These are phyloP conservation scores for Nyssa sinensis DNA, from an alignment of 148 eudicot species.

Conservation along the genomic window DNA sequence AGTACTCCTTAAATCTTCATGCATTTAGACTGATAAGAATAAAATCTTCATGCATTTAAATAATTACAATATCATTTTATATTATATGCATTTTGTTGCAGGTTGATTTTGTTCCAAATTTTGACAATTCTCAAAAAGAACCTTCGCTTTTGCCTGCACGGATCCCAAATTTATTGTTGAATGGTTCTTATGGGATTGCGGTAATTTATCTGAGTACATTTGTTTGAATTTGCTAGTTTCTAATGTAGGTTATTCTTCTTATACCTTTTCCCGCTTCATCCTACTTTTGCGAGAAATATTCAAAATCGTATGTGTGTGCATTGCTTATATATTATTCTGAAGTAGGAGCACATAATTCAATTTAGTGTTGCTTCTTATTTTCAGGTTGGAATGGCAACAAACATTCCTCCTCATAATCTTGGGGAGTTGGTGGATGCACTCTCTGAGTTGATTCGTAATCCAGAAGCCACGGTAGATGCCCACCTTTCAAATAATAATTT, in stretches of 20 bases:
- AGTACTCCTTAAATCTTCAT: conserved; percentile 24
- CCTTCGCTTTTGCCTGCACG: conserved; percentile 90
- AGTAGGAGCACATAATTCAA: background rate
- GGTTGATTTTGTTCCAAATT: conserved; percentile 95
- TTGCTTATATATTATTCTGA: background rate
- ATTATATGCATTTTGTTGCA: conserved; percentile 30
- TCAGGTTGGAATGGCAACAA: conserved; percentile 99
- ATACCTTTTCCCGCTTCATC: conserved; percentile 1
- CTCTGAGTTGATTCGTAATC: conserved; percentile 83
- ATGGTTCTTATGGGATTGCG: conserved; percentile 98
- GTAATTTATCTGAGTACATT: conserved; percentile 36
- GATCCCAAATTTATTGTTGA: conserved; percentile 75
- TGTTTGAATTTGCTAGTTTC: conserved; percentile 6
- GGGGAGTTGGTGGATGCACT: conserved; percentile 96
- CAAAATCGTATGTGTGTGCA: background rate
- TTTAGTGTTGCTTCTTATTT: conserved; percentile 9
- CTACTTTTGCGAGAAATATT: background rate
- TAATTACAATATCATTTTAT: background rate
- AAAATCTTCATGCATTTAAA: conserved; percentile 3
- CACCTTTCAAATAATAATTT: conserved; percentile 13
- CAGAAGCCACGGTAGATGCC: conserved; percentile 86
- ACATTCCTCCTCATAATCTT: conserved; percentile 97
- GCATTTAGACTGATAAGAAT: too few relatives aligned
- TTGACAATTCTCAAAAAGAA: conserved; percentile 91
- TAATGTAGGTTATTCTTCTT: background rate